Conservation (phyloP, 2,329 filamentous ascomycete genomes). For the Oidium heveae region DNA sequence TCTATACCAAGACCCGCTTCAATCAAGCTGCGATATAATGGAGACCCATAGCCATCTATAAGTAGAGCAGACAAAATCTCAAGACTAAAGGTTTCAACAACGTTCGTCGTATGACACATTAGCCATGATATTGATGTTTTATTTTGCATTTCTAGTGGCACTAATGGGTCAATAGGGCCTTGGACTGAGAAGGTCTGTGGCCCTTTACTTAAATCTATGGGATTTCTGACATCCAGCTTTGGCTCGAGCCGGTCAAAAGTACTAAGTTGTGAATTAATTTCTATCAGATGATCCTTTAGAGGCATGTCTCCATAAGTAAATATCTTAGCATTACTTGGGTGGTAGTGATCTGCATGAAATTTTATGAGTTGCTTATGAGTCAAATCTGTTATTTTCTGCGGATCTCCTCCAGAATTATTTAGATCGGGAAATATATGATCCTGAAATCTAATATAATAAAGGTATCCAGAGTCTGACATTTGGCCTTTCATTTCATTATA, state of each 20-base stretch:
- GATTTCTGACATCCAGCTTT: constrained; percentile 50
- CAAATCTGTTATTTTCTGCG: constrained; percentile 83
- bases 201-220: constrained; percentile 42
- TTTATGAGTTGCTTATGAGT: constrained; percentile 72
- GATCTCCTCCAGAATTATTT: constrained; percentile 92
- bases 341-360: constrained; percentile 84
- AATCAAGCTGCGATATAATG: constrained; percentile 68
- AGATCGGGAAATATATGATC: constrained; percentile 84
- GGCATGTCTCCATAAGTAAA: constrained; percentile 92
- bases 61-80: constrained; percentile 61
- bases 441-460: constrained; percentile 89
- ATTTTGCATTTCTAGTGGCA: constrained; percentile 64
- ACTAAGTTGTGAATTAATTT: constrained; percentile 50
- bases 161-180: constrained; percentile 68
- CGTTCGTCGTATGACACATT: constrained; percentile 56
- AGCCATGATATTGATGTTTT: constrained; percentile 92
- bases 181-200: constrained; percentile 44
- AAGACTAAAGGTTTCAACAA: constrained; percentile 72
- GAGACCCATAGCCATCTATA: constrained; percentile 86
- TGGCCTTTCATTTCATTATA: constrained; percentile 99
- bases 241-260: constrained; percentile 45
- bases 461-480: constrained; percentile 89
- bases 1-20: constrained; percentile 78
- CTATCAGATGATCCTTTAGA: constrained; percentile 51
- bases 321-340: constrained; percentile 90